Evolutionary conservation across 192 early-diverging fungal species (phyloP), one percentile per base, ranked within the genome.

Genomic region (Entomortierella lignicola): DNA sequence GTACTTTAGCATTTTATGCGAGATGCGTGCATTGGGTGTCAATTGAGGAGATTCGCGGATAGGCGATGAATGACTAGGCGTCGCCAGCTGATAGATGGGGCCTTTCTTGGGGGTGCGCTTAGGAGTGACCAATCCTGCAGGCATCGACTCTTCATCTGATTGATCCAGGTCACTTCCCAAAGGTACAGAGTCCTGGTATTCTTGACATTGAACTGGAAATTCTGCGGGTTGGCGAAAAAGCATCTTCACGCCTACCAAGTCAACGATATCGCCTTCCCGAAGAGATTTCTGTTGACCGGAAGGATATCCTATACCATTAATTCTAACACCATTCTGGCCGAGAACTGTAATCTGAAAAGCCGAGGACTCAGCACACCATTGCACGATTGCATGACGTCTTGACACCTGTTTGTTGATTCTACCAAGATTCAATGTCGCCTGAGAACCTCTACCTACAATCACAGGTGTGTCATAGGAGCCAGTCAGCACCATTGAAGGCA

Each of bases 401-500:
- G 82, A 84, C 18, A 88, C 81, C 53, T 85, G 83, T 30, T 82
- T 72, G 65, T 88, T 88, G 25, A 85, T 56, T 26, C 80, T 72
- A 17, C 84, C 86, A 37, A 88, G 69, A 54, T 88, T 85, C 41
- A 85, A 39, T 26, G 82, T 84, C 11, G 84, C 81, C 12, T 79
- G 72, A 20, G 82, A 81, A 13, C 86, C 84, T 72, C 86, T 72
- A 17, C 86, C 86, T 4, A 88, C 63, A 42, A 80, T 82, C 12
- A 87, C 68, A 3, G 63, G 72, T 12, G 57, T 56, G 7, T 57
- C 55, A 12, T 69, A 69, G 5, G 82, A 83, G 5, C 77, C 79
- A 13, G 41, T 43, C 13, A 85, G 25, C 15, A 65, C 53, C 44
- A 85, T 67, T 1, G 81, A 29, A 8, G 70, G 61, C 8, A 39